These are phyloP conservation scores for Rhizopus delemar DNA, from an alignment of 371 early-diverging fungal genomes.

Conservation along the genomic window DNA sequence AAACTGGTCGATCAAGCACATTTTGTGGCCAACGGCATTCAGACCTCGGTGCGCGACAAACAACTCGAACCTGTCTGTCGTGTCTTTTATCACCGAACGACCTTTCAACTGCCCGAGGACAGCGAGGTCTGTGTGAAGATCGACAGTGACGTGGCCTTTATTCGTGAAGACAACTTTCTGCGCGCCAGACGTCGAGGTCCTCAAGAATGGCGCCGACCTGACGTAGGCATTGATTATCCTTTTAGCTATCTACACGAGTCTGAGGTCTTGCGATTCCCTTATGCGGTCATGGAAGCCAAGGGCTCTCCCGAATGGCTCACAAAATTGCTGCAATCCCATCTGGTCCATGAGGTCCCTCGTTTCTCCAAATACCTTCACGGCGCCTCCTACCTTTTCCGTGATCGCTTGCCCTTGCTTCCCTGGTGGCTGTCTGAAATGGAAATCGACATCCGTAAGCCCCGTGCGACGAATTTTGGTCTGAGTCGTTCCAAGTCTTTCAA, in stretches of 20 bases:
- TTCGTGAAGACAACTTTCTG: constrained; percentile 90
- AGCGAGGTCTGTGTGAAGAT: constrained; percentile 92
- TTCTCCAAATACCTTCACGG: constrained; percentile 99
- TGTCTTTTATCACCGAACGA: constrained; percentile 96
- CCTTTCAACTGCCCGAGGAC: constrained; percentile 97
- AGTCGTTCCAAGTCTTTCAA: constrained; percentile 48
- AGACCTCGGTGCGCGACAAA: constrained; percentile 72
- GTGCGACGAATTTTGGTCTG: constrained; percentile 56
- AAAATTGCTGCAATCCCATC: constrained; percentile 81
- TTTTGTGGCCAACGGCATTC: constrained; percentile 80
- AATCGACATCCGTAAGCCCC: constrained; percentile 81
- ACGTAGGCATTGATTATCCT: constrained; percentile 86
- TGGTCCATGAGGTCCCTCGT: constrained; percentile 96
- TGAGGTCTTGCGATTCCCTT: constrained; percentile 93
- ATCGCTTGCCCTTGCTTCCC: constrained; percentile 89
- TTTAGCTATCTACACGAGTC: constrained; percentile 77
- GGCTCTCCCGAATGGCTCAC: constrained; percentile 92
- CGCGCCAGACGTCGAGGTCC: constrained; percentile 62
- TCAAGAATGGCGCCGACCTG: constrained; percentile 89
- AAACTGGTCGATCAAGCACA: constrained; percentile 74
- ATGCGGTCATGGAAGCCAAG: constrained; percentile 98
- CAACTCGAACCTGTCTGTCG: constrained; percentile 78
- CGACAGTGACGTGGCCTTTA: constrained; percentile 97
- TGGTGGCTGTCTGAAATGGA: constrained; percentile 98
- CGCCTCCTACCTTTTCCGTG: constrained; percentile 84